A percentile compares a stretch with the other conserved stretches of the same genome.
Evolutionary conservation across 164 flowering plant genomes (phyloP).

Genomic region (Brasenia schreberi): DNA sequence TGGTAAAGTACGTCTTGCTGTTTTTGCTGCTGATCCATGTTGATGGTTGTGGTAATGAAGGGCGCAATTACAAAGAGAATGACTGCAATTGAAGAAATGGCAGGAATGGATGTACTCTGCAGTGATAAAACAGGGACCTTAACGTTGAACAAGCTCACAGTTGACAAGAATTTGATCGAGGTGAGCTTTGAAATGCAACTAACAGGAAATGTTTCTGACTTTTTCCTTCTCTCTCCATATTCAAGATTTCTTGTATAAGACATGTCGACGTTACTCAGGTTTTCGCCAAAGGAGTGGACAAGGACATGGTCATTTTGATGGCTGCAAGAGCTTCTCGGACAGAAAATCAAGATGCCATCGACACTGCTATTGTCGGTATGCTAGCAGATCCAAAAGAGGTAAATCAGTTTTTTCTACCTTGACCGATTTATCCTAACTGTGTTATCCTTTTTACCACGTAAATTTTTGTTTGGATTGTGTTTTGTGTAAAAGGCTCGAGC

Average conservation of each 20-base stretch:
- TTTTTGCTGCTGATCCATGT: neutral
- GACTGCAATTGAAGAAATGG: slow-evolving; percentile 99
- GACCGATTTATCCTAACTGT: neutral
- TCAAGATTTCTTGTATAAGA: no score
- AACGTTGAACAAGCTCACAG: slow-evolving; percentile 73
- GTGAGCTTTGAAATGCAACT: slow-evolving; percentile 17
- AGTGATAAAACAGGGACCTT: slow-evolving; percentile 90
- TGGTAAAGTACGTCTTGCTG: neutral
- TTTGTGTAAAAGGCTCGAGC: slow-evolving; percentile 48
- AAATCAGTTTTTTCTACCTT: slow-evolving; percentile 2
- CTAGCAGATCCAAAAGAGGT: slow-evolving; percentile 74
- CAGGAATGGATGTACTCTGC: slow-evolving; percentile 96
- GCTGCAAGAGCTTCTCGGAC: slow-evolving; percentile 43
- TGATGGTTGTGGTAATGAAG: slow-evolving; percentile 20
- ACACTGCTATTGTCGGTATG: slow-evolving; percentile 40
- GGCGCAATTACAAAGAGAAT: slow-evolving; percentile 95
- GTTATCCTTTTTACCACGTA: neutral
- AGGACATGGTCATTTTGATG: slow-evolving; percentile 37
- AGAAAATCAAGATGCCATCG: slow-evolving; percentile 56
- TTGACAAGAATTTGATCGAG: slow-evolving; percentile 85
- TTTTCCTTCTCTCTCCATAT: neutral
- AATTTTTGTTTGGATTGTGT: neutral
- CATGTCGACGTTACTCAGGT: slow-evolving; percentile 17
- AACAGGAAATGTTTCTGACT: neutral
- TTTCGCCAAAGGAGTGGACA: slow-evolving; percentile 44